Evolutionary conservation across 148 eudicot species (phyloP), one percentile per base, ranked within the genome.

Genomic region (Persicaria tinctoria): DNA sequence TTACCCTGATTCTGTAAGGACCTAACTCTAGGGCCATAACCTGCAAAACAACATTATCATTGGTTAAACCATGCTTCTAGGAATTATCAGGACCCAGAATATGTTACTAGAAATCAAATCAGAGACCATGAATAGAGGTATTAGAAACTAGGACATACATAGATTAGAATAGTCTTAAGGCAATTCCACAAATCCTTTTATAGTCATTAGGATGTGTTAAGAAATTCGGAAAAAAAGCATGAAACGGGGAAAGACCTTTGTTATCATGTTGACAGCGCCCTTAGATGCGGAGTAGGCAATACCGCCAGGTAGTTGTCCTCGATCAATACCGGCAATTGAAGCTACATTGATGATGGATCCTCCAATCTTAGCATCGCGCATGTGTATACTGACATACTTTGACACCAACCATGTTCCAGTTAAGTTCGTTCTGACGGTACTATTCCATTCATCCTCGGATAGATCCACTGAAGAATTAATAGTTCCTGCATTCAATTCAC

Each of bases 391-490:
- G 0, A 90, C 88, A 18, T 77, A 73, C 70, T 88, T 90, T 1
- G 95, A 87, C 7, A 90, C 87, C 81, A 92, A 51, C 96, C 97
- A 92, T 23, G 87, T 11, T 44, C 97, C 96, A 0, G 70, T 86
- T 20, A 84, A 53, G 53, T 92, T 90, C 44, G 93, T 92, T 64
- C 53, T 81, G 2, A 82, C 4, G 0, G 82, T 78, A 17, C 68
- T 74, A 48, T 87, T 69, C 96, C 95, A 92, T 84, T 90, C 93
- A 23, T 87, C 91, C 74, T 92, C 91, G 0, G 85, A 70, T 47
- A 85, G 1, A 38, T 92, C 92, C 68, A 92, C 59, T 55, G 86
- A 7, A 62, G 80, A 56, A 4, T 17, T 53, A 59, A 86, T 77
- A 14, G 56, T 80, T 12, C 91, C 93, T 91, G 80, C 10, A 72